Conservation (phyloP, 768 basidiomycete genomes). For the Multifurca ochricompacta region DNA sequence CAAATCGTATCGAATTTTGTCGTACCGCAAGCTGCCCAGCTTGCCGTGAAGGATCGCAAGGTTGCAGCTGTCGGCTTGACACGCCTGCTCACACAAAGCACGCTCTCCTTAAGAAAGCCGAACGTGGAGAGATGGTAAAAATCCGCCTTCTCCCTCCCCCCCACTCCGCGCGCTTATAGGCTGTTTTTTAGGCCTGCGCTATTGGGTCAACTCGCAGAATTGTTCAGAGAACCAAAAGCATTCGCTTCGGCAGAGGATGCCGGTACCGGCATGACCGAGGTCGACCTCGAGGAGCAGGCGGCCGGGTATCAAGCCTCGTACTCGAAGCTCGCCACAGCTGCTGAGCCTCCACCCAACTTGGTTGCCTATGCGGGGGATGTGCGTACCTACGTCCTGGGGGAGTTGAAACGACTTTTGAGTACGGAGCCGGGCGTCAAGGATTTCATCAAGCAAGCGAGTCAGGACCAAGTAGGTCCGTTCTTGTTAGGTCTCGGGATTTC, state of each 20-base stretch:
- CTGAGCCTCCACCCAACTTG: constrained; percentile 49
- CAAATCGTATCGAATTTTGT: constrained; percentile 73
- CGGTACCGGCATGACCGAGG: constrained; percentile 54
- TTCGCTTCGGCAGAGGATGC: constrained; percentile 45
- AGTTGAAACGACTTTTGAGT: constrained; percentile 23
- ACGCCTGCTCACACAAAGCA: constrained; percentile 67
- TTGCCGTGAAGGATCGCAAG: constrained; percentile 79
- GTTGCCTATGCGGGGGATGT: constrained; percentile 53
- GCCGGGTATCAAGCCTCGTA: constrained; percentile 94
- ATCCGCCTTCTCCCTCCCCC: background rate
- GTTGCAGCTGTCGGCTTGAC: constrained; percentile 74
- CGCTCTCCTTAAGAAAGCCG: constrained; percentile 59
- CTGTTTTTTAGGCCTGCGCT: constrained; percentile 49
- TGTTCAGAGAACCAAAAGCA: constrained; percentile 74
- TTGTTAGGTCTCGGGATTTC: constrained; percentile 28
- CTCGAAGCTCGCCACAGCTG: constrained; percentile 81
- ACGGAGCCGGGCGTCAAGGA: constrained; percentile 20
- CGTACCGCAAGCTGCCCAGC: constrained; percentile 71
- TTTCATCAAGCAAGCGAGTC: constrained; percentile 24
- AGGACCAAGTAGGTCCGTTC: constrained; percentile 24
- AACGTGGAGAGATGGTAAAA: constrained; percentile 57
- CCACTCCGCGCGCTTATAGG: background rate
- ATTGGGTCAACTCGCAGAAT: constrained; percentile 62
- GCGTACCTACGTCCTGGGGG: constrained; percentile 44
- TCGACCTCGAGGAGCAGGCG: constrained; percentile 86